These are phyloP conservation scores for Gossypium davidsonii DNA, from an alignment of 441 rosid species.

Conservation along the genomic window DNA sequence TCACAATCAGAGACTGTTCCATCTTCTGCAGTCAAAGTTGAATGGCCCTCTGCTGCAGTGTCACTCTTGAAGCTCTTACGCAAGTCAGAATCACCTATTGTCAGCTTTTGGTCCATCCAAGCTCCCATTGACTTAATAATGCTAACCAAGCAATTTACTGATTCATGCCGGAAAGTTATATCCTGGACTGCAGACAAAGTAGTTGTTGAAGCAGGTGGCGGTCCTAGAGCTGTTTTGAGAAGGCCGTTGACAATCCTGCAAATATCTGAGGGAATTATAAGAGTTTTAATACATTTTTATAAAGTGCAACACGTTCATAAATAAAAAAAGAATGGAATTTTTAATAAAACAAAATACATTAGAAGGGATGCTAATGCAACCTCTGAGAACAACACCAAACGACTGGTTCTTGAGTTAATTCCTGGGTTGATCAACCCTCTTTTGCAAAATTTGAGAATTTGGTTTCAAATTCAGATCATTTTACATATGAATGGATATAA, in stretches of 20 bases:
- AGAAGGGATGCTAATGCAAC: not conserved
- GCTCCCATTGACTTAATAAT: slow-evolving; percentile 85
- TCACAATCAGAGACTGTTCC: slow-evolving; percentile 57
- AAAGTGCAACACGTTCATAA: slow-evolving; percentile 14
- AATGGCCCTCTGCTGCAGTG: slow-evolving; percentile 40
- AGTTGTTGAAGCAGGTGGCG: slow-evolving; percentile 86
- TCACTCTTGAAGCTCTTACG: slow-evolving; percentile 56
- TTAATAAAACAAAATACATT: not conserved
- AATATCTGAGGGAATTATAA: slow-evolving; percentile 92
- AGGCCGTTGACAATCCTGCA: slow-evolving; percentile 99
- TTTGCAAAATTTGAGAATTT: not conserved
- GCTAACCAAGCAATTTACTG: slow-evolving; percentile 91
- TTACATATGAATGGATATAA: not conserved
- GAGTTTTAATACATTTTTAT: slow-evolving; percentile 63
- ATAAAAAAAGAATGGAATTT: not conserved
- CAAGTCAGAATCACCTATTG: slow-evolving; percentile 47
- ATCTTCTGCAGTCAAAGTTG: slow-evolving; percentile 57
- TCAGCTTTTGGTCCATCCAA: slow-evolving; percentile 92
- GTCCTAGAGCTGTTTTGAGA: slow-evolving; percentile 93
- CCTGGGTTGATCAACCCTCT: not conserved
- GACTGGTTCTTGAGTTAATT: not conserved
- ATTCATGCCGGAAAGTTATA: slow-evolving; percentile 86
- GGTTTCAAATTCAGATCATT: not conserved
- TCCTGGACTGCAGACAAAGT: slow-evolving; percentile 83
- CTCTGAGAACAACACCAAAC: not conserved